Evolutionary conservation across 192 early-diverging fungal species (phyloP).

Genomic region (Gaertneriomyces sp.): DNA sequence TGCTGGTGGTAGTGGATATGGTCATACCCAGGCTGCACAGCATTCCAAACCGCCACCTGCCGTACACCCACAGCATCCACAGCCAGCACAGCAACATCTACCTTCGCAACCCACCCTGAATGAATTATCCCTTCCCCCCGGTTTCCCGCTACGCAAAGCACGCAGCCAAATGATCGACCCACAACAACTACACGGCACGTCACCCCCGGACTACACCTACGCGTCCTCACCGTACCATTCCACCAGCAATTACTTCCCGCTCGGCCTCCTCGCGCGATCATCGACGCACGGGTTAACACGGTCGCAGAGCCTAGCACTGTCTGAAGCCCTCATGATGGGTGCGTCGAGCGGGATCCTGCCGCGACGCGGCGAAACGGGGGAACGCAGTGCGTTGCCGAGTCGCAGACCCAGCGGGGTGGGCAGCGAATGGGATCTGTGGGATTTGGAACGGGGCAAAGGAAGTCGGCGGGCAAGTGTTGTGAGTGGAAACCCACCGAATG

Average conservation of each 20-base stretch:
- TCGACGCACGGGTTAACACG: not conserved
- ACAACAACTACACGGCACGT: not conserved
- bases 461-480: conserved; percentile 1
- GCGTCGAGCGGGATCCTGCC: conserved; percentile 27
- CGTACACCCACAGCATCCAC: conserved; percentile 6
- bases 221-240: not conserved
- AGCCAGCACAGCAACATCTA: no score
- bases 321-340: conserved; percentile 11
- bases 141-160: conserved; percentile 36
- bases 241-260: conserved; percentile 8
- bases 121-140: not conserved
- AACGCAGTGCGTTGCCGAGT: conserved; percentile 30
- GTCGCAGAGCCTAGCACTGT: conserved; percentile 19
- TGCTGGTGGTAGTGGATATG: not conserved
- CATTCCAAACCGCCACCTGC: not conserved
- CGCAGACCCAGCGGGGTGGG: conserved; percentile 26
- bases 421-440: conserved; percentile 32
- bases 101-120: not conserved
- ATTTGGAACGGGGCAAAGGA: conserved; percentile 13
- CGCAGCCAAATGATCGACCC: conserved; percentile 26
- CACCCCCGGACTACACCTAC: not conserved
- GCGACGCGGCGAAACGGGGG: conserved; percentile 38
- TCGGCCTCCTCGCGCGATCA: conserved; percentile 13
- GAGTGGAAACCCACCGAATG: no score
- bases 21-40: not conserved